These are phyloP conservation scores for Lipomyces yamadae DNA, from an alignment of 805 yeast species.

Conservation along the genomic window DNA sequence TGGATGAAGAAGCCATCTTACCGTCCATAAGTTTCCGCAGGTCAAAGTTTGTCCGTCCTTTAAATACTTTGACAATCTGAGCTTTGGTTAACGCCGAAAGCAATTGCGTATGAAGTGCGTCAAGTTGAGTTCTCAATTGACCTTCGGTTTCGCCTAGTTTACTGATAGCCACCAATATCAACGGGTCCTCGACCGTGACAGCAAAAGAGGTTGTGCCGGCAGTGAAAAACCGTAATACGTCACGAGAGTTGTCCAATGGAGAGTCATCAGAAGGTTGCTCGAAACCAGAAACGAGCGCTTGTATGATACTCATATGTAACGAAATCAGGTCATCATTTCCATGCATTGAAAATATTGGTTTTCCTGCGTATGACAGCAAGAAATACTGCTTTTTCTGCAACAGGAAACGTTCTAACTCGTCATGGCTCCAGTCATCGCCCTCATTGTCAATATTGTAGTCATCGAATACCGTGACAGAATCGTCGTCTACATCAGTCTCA, in stretches of 20 bases:
- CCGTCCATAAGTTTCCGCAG: constrained; percentile 70
- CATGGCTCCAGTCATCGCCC: constrained; percentile 30
- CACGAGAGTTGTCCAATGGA: constrained; percentile 19
- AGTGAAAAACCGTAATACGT: constrained; percentile 47
- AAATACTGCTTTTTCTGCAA: constrained; percentile 68
- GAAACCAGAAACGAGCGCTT: constrained; percentile 76
- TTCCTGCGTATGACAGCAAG: constrained; percentile 82
- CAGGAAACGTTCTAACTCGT: constrained; percentile 45
- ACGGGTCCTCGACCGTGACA: constrained; percentile 66
- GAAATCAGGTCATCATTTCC: constrained; percentile 70
- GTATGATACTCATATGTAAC: constrained; percentile 78
- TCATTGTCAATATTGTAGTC: constrained; percentile 40
- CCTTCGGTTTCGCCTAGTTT: constrained; percentile 45
- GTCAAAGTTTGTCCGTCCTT: constrained; percentile 78
- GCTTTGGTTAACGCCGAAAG: constrained; percentile 84
- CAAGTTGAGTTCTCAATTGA: constrained; percentile 64
- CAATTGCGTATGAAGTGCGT: constrained; percentile 73
- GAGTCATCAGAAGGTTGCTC: constrained; percentile 47
- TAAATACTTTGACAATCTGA: constrained; percentile 69
- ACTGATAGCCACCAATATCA: constrained; percentile 70
- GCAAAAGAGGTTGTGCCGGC: constrained; percentile 60
- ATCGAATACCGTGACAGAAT: constrained; percentile 37
- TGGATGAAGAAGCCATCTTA: constrained; percentile 6
- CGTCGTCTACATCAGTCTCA: constrained; percentile 38
- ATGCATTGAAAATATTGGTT: constrained; percentile 79